Evolutionary conservation across 139 green algal genomes (phyloP).

Genomic region (Haematococcus lacustris): DNA sequence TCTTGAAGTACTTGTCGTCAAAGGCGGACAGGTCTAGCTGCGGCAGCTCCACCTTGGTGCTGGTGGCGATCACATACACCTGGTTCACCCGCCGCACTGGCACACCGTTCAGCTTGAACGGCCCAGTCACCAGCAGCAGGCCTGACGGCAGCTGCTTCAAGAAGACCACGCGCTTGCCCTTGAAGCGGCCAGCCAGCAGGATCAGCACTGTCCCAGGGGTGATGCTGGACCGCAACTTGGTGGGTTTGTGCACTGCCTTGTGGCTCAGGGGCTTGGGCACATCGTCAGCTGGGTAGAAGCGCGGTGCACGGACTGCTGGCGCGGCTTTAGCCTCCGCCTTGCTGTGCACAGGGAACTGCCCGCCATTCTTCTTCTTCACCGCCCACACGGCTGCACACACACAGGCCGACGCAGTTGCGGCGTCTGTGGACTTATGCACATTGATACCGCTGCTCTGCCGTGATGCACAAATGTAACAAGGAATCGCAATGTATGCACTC

Average conservation of each 20-base stretch:
- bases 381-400: conserved; percentile 73
- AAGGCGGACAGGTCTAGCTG: conserved; percentile 79
- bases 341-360: conserved; percentile 84
- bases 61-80: conserved; percentile 96
- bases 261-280: conserved; percentile 67
- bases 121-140: conserved; percentile 91
- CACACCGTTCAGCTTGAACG: conserved; percentile 97
- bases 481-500: too few relatives aligned
- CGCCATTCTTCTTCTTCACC: conserved; percentile 93
- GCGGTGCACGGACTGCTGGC: conserved; percentile 45
- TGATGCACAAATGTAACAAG: too few relatives aligned
- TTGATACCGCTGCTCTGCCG: too few relatives aligned
- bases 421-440: too few relatives aligned
- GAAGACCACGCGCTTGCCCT: conserved; percentile 97
- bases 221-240: conserved; percentile 88
- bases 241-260: conserved; percentile 52
- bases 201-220: conserved; percentile 97
- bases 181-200: conserved; percentile 93
- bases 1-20: conserved; percentile 90
- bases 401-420: too few relatives aligned
- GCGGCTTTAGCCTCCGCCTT: conserved; percentile 37
- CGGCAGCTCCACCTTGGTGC: conserved; percentile 70
- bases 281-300: conserved; percentile 94
- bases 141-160: conserved; percentile 89
- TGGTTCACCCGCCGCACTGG: conserved; percentile 92